A percentile compares a stretch with the other conserved stretches of the same genome.
Evolutionary conservation across 352 stramenopile species (phyloP).

Genomic region (Aphanomyces stellatus): DNA sequence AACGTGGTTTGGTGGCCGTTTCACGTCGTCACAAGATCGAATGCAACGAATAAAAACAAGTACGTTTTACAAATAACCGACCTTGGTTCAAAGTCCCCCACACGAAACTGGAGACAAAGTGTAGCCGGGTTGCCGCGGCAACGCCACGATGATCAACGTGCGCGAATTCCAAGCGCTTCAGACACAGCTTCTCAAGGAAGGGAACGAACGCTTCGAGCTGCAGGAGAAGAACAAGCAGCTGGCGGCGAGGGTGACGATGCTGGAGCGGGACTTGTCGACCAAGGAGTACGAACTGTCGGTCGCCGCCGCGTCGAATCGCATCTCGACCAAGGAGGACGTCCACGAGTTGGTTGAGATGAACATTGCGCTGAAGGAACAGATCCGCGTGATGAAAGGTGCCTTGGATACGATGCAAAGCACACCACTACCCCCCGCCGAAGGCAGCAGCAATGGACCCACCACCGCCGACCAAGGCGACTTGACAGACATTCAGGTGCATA

Average conservation of each 20-base stretch:
- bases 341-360: slow-evolving; percentile 41
- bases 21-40: no score
- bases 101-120: no score
- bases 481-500: slow-evolving; percentile 35
- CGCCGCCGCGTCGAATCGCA: not conserved
- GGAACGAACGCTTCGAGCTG: slow-evolving; percentile 18
- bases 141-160: slow-evolving; percentile 22
- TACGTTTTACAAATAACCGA: slow-evolving; percentile 4
- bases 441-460: not conserved
- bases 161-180: slow-evolving; percentile 18
- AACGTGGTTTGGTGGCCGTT: no score
- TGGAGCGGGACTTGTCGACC: slow-evolving; percentile 10
- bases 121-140: no score
- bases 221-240: slow-evolving; percentile 18
- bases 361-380: slow-evolving; percentile 37
- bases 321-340: slow-evolving; percentile 20
- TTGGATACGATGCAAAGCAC: slow-evolving; percentile 22
- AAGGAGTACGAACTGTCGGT: slow-evolving; percentile 15
- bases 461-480: slow-evolving; percentile 24
- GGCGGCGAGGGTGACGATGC: not conserved
- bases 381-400: slow-evolving; percentile 36
- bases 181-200: slow-evolving; percentile 20
- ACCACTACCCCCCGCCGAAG: not conserved
- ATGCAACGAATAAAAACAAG: no score
- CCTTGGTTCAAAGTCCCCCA: no score